A percentile compares a stretch with the other conserved stretches of the same genome.
Evolutionary conservation across 139 green algal genomes (phyloP).

Genomic region (Astrephomene gubernaculifera): DNA sequence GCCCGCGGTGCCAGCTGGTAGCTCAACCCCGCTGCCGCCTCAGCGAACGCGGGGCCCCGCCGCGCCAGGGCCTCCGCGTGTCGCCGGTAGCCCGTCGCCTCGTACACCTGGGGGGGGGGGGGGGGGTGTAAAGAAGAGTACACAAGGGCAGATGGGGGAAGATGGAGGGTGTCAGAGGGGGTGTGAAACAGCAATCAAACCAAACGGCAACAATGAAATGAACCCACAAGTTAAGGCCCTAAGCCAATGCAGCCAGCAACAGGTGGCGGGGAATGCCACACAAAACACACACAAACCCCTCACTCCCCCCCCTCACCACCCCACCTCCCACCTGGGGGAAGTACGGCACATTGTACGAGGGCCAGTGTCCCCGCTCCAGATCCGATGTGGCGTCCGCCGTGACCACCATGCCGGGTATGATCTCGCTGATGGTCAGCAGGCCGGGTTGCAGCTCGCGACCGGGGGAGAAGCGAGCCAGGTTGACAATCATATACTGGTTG

Average conservation of each 20-base stretch:
- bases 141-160: too few relatives aligned
- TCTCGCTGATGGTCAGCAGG: constrained; percentile 80
- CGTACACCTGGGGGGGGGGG: too few relatives aligned
- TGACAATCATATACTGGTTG: constrained; percentile 79
- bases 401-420: constrained; percentile 29
- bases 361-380: constrained; percentile 75
- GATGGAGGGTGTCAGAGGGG: too few relatives aligned
- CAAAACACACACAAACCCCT: background rate
- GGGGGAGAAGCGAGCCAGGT: constrained; percentile 78
- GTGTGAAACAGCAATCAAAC: too few relatives aligned
- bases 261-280: too few relatives aligned
- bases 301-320: constrained; percentile 10
- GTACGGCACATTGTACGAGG: constrained; percentile 82
- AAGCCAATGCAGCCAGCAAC: too few relatives aligned
- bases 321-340: constrained; percentile 74
- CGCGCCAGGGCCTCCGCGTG: constrained; percentile 37
- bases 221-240: too few relatives aligned
- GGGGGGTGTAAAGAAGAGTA: too few relatives aligned
- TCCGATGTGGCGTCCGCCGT: constrained; percentile 37
- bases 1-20: constrained; percentile 72
- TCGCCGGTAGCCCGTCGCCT: constrained; percentile 66
- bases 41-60: constrained; percentile 55
- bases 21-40: constrained; percentile 29
- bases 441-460: constrained; percentile 64
- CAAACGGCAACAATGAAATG: too few relatives aligned